Percentiles rank a stretch among this genome's conserved stretches.
Evolutionary conservation across 2,329 filamentous ascomycete genomes (phyloP).

Genomic region (Colletotrichum sp.): DNA sequence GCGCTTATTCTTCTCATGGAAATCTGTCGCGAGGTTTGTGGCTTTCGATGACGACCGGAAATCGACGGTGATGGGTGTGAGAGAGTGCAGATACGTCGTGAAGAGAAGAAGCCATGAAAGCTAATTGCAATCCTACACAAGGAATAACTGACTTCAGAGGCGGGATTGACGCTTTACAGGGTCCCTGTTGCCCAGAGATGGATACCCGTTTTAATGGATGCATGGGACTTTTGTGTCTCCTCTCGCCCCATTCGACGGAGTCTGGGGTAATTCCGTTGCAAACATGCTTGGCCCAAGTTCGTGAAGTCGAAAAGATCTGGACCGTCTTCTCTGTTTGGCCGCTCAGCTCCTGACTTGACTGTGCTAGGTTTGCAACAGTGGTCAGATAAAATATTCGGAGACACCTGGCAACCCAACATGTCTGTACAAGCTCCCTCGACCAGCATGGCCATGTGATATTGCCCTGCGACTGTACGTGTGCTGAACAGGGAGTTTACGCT

Average conservation of each 20-base stretch:
- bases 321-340: fast-evolving
- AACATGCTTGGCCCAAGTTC: neutral
- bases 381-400: neutral
- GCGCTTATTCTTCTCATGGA: neutral
- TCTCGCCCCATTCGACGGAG: neutral
- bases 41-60: neutral
- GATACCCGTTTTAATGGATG: neutral
- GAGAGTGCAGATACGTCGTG: neutral
- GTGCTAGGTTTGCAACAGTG: neutral
- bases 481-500: neutral
- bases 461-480: neutral
- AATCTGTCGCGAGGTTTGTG: neutral
- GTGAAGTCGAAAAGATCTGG: neutral
- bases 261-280: neutral
- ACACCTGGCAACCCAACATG: neutral
- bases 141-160: neutral
- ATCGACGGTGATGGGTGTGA: neutral
- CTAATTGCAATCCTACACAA: neutral
- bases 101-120: neutral
- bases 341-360: neutral
- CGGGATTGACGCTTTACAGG: neutral
- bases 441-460: neutral
- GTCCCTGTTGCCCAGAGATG: neutral
- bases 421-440: neutral
- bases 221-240: neutral